Conservation (phyloP, 2,329 filamentous ascomycete genomes). For the Penicillium concentricum region DNA sequence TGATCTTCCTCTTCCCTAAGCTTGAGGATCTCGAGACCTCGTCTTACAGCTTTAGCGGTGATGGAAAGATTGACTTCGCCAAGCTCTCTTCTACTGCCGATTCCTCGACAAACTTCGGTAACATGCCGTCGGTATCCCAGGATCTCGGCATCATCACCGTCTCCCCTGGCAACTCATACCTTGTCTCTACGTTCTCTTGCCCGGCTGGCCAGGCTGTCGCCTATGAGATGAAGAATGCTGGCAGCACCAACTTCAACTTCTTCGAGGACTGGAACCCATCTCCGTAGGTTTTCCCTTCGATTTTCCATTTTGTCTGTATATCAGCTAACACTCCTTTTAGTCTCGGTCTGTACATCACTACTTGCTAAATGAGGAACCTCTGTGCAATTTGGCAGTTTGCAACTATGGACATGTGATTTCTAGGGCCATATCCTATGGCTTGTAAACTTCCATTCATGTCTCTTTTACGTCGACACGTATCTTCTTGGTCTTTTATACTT, state of each 20-base stretch:
- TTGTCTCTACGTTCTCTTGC: constrained; percentile 56
- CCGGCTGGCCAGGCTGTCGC: constrained; percentile 53
- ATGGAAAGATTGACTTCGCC: constrained; percentile 56
- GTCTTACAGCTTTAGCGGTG: constrained; percentile 54
- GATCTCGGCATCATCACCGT: constrained; percentile 49
- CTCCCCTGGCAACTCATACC: constrained; percentile 55
- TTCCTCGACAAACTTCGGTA: constrained; percentile 54
- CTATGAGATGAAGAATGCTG: constrained; percentile 53
- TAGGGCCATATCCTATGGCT: too few relatives aligned
- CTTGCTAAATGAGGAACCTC: neutral
- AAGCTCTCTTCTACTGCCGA: constrained; percentile 49
- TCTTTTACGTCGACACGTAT: neutral
- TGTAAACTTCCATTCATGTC: neutral
- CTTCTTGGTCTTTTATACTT: neutral
- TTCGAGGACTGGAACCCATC: constrained; percentile 64
- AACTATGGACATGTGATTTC: neutral
- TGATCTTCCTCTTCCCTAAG: constrained; percentile 65
- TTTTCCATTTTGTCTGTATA: neutral
- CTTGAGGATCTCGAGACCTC: constrained; percentile 60
- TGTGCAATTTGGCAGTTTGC: neutral
- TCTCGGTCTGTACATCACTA: too few relatives aligned
- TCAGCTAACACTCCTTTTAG: constrained; percentile 13
- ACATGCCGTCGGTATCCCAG: constrained; percentile 47
- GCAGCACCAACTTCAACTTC: constrained; percentile 55
- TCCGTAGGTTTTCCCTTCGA: constrained; percentile 38